A percentile compares a stretch with the other conserved stretches of the same genome.
phyloP scores from a whole-genome alignment of 2,329 filamentous ascomycete genomes.

The Colletotrichum acutatum region DNA sequence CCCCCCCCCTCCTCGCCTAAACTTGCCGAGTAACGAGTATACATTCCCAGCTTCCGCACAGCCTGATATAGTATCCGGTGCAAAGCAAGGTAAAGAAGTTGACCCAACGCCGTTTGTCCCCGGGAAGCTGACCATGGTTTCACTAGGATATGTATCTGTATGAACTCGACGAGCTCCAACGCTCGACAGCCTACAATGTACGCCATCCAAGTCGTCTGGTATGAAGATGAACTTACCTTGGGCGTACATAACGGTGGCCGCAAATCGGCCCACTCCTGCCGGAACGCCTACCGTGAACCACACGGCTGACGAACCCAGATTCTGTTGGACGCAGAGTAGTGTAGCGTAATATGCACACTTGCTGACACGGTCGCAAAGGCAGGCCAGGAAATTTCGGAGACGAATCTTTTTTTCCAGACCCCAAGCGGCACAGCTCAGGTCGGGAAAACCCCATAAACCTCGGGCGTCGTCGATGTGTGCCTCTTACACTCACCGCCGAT shows the following conservation, averaged over 20 bases:
- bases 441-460: not conserved
- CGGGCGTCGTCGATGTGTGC: not conserved
- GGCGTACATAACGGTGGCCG: not conserved
- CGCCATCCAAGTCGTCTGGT: not conserved
- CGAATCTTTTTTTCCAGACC: not conserved
- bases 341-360: slow-evolving; percentile 9
- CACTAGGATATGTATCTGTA: not conserved
- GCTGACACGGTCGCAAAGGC: not conserved
- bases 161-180: too few relatives aligned
- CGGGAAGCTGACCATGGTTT: not conserved
- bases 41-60: not conserved
- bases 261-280: not conserved
- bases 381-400: not conserved
- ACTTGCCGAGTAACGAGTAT: not conserved
- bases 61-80: not conserved
- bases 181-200: not conserved
- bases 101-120: not conserved
- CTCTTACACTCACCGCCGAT: not conserved
- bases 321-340: not conserved
- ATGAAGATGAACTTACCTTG: not conserved
- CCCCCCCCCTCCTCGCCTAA: not conserved
- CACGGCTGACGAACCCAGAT: not conserved
- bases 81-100: not conserved
- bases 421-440: slow-evolving; percentile 1
- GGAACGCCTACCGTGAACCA: not conserved